Base-by-base conservation (phyloP, 2,329 filamentous ascomycete genomes). In the Phialophora verrucosa region DNA sequence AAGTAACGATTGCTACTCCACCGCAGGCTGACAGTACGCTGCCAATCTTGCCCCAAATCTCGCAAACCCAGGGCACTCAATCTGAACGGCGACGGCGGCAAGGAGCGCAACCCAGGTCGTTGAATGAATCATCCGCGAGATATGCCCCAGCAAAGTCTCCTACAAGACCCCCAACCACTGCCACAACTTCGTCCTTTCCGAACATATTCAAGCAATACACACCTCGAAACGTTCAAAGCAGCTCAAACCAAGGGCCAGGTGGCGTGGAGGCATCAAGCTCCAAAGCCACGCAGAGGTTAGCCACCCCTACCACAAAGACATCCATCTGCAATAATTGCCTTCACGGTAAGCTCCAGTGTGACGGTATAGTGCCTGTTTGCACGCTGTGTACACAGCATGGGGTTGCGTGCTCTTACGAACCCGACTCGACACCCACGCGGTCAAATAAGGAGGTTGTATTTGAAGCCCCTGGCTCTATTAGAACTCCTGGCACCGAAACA, bases 121-220 rank as follows among this genome's bases (percentile, higher is more conserved):
- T n/a, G 29, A 29, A 14, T 29, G 5, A 29, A n/a, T 14, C 29
- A 12, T 31, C 17, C 1, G n/a, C 25, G 11, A 32, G 11, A 6
- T 14, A 5, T 31, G 25, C 53, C 0, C 49, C 49, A 27, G 11
- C 25, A 12, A 23, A 11, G 49, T 35, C 53, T 35, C 14, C 53
- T 31, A 23, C 53, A 55, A 32, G 29, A 3, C 8, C 29, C n/a
- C 12, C 1, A 17, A 55, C 6, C 53, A 32, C 53, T 29, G 31
- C 25, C 10, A 31, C 27, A 32, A 55, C 53, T 20, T 32, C 53
- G 11, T 23, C 17, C 25, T 55, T 55, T 35, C 27, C 25, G 29
- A 20, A 25, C 6, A 4, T 25, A 31, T 55, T 55, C 53, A 55
- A 55, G 29, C 53, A 35, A n/a, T 55, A 55, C 53, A 17, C 29